phyloP scores from a whole-genome alignment of 331 rosid species.

The Phaseolus coccineus region DNA sequence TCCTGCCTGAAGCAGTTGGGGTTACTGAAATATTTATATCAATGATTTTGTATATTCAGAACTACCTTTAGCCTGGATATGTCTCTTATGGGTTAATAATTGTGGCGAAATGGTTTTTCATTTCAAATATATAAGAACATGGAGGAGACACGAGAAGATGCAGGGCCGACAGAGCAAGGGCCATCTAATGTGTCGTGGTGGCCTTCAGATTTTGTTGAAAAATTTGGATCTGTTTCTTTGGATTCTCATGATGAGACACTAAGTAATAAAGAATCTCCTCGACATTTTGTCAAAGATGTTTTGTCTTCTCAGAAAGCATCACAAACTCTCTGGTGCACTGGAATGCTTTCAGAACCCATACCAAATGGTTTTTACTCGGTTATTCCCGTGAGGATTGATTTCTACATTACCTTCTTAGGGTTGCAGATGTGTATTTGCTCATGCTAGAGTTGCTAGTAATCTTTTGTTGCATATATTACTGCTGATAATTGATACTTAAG shows the following conservation, averaged over 20 bases:
- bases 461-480: slow-evolving; percentile 12
- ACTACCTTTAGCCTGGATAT: slow-evolving; percentile 51
- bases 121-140: slow-evolving; percentile 72
- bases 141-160: slow-evolving; percentile 92
- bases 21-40: slow-evolving; percentile 48
- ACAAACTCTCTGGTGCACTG: slow-evolving; percentile 89
- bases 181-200: slow-evolving; percentile 89
- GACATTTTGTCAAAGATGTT: slow-evolving; percentile 60
- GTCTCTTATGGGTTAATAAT: slow-evolving; percentile 74
- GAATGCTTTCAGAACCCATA: slow-evolving; percentile 87
- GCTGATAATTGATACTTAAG: slow-evolving; percentile 20
- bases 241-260: slow-evolving; percentile 76
- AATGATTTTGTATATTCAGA: slow-evolving; percentile 46
- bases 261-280: slow-evolving; percentile 63
- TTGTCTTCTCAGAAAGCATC: slow-evolving; percentile 84
- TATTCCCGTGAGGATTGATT: slow-evolving; percentile 75
- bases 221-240: slow-evolving; percentile 89
- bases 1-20: slow-evolving; percentile 70
- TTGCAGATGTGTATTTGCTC: slow-evolving; percentile 2
- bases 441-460: slow-evolving; percentile 9
- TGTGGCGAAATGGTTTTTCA: slow-evolving; percentile 85
- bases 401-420: slow-evolving; percentile 38
- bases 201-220: slow-evolving; percentile 89
- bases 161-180: slow-evolving; percentile 86
- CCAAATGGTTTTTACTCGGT: slow-evolving; percentile 97